These are phyloP conservation scores for Saposhnikovia divaricata DNA, from an alignment of 129 eudicot species.

Conservation along the genomic window DNA sequence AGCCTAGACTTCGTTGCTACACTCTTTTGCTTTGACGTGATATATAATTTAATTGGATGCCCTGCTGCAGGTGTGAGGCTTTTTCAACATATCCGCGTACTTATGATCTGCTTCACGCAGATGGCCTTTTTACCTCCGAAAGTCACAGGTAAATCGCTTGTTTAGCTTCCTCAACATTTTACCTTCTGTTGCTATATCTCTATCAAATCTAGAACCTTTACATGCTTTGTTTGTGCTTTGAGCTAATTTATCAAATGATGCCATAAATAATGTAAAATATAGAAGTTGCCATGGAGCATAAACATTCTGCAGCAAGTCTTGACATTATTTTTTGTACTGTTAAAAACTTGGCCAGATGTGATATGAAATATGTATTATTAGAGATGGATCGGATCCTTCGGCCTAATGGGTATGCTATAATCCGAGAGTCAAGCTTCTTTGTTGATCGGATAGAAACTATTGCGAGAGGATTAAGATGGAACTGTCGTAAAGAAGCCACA, in stretches of 20 bases:
- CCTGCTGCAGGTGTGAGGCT: conserved; percentile 77
- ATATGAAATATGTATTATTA: conserved; percentile 72
- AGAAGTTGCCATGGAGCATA: not conserved
- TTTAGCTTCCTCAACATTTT: not conserved
- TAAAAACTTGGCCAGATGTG: conserved; percentile 50
- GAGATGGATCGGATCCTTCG: conserved; percentile 94
- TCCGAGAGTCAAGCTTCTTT: conserved; percentile 70
- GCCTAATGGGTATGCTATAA: conserved; percentile 77
- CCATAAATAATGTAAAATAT: not conserved
- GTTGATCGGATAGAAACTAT: conserved; percentile 57
- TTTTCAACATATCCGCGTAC: conserved; percentile 96
- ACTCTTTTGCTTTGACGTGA: not conserved
- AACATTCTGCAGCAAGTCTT: not conserved
- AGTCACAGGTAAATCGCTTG: conserved; percentile 64
- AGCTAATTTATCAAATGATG: not conserved
- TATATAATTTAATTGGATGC: not conserved
- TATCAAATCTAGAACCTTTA: not conserved
- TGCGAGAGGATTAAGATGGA: conserved; percentile 88
- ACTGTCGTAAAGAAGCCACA: conserved; percentile 76
- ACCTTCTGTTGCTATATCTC: not conserved
- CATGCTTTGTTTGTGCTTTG: not conserved
- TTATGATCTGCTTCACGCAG: conserved; percentile 85
- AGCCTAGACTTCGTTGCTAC: not conserved
- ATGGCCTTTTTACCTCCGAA: conserved; percentile 93
- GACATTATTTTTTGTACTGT: conserved; percentile 5